Conservation (phyloP, 1,284 basidiomycete genomes). For the Schizophyllum amplum region DNA sequence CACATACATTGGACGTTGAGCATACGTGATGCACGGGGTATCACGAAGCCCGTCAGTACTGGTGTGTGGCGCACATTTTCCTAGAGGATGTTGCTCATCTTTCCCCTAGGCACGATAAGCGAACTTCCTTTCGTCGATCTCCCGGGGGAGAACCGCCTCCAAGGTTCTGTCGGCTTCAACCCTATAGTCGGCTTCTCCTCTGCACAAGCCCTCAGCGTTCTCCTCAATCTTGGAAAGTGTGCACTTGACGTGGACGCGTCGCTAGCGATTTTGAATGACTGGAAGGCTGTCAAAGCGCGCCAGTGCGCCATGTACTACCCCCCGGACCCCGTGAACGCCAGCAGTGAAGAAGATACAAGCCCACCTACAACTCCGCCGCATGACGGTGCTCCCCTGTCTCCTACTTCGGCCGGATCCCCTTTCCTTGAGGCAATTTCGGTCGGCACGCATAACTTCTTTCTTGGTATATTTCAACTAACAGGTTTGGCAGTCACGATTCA, state of each 20-base stretch:
- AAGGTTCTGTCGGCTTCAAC: background rate
- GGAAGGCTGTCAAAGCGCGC: constrained; percentile 5
- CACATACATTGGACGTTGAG: constrained; percentile 42
- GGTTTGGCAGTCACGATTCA: constrained; percentile 22
- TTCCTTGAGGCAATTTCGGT: constrained; percentile 43
- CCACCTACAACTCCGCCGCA: constrained; percentile 1
- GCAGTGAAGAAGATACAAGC: background rate
- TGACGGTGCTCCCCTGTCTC: constrained; percentile 16
- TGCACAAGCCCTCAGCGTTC: background rate
- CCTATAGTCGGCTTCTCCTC: background rate
- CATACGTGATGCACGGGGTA: constrained; percentile 41
- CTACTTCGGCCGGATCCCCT: constrained; percentile 32
- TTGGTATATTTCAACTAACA: background rate
- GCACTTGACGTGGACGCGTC: background rate
- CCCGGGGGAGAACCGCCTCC: background rate
- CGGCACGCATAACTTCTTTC: constrained; percentile 12
- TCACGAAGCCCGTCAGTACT: constrained; percentile 26
- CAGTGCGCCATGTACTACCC: background rate
- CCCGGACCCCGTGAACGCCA: background rate
- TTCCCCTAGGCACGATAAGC: background rate
- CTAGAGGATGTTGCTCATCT: constrained; percentile 23
- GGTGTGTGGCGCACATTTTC: background rate
- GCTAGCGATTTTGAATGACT: background rate
- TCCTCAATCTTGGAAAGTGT: background rate
- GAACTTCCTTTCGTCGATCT: background rate